These are phyloP conservation scores for Coniochaeta sp. DNA, from an alignment of 2,329 filamentous ascomycete species.

Conservation along the genomic window DNA sequence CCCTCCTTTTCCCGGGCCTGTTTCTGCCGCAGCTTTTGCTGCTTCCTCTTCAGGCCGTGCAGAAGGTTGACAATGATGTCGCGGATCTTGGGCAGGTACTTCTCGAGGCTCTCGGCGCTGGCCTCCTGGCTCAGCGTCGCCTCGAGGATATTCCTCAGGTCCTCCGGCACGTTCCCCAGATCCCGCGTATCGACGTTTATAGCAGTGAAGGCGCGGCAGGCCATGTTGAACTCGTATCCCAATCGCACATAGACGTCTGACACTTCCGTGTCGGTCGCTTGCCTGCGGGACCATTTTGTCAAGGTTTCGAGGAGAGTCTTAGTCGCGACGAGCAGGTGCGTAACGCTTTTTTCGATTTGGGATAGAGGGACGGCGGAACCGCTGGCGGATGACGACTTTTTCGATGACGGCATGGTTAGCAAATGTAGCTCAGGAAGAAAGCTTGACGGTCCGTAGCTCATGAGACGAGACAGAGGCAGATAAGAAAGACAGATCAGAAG, in stretches of 20 bases:
- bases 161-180: constrained; percentile 89
- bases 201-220: constrained; percentile 89
- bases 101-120: constrained; percentile 85
- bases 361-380: constrained; percentile 71
- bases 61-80: constrained; percentile 98
- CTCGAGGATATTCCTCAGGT: constrained; percentile 84
- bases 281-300: constrained; percentile 92
- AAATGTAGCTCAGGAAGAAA: constrained; percentile 1
- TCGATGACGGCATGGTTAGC: constrained; percentile 22
- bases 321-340: constrained; percentile 92
- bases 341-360: constrained; percentile 98
- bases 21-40: constrained; percentile 72
- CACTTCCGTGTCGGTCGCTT: constrained; percentile 88
- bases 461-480: neutral
- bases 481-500: neutral
- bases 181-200: constrained; percentile 95
- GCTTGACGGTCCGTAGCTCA: neutral
- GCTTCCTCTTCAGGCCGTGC: constrained; percentile 93
- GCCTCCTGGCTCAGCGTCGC: constrained; percentile 95
- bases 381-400: constrained; percentile 37
- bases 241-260: constrained; percentile 97
- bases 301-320: constrained; percentile 96
- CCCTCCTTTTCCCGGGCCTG: constrained; percentile 48
- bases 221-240: constrained; percentile 99
- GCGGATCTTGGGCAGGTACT: constrained; percentile 86